A percentile compares a stretch with the other conserved stretches of the same genome.
Conservation (phyloP, 73 alveolate genomes). For the Durusdinium trenchii region DNA sequence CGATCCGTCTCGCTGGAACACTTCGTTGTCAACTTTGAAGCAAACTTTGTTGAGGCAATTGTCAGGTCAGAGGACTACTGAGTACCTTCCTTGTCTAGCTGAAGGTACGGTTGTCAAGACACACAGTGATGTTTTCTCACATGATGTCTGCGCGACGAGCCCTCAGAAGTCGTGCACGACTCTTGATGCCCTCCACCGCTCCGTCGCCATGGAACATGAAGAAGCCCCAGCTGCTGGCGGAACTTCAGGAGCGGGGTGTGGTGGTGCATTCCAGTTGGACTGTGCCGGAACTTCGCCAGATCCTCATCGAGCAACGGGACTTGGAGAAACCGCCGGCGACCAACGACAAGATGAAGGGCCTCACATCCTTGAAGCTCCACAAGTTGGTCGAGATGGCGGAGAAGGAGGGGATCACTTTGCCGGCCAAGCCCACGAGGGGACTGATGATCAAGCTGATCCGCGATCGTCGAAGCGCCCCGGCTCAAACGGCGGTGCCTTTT, state of each 20-base stretch:
- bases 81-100: too few species aligned
- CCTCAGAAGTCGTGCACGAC: too few species aligned
- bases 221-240: not conserved
- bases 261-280: not conserved
- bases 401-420: not conserved
- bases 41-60: too few species aligned
- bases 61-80: too few species aligned
- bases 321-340: too few species aligned
- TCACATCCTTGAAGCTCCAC: not conserved
- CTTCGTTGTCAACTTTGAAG: too few species aligned
- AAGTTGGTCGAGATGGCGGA: not conserved
- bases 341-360: not conserved
- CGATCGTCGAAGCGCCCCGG: not conserved
- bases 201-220: slow-evolving; percentile 35
- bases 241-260: not conserved
- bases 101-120: too few species aligned
- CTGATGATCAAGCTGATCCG: not conserved
- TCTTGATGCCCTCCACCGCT: not conserved
- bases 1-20: too few species aligned
- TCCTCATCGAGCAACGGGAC: not conserved
- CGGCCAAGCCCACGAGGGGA: not conserved
- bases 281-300: not conserved
- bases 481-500: not conserved
- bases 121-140: too few species aligned
- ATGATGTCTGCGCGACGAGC: too few species aligned